Conservation (phyloP, 2,329 filamentous ascomycete species). For the Phyllosticta ampelicida region DNA sequence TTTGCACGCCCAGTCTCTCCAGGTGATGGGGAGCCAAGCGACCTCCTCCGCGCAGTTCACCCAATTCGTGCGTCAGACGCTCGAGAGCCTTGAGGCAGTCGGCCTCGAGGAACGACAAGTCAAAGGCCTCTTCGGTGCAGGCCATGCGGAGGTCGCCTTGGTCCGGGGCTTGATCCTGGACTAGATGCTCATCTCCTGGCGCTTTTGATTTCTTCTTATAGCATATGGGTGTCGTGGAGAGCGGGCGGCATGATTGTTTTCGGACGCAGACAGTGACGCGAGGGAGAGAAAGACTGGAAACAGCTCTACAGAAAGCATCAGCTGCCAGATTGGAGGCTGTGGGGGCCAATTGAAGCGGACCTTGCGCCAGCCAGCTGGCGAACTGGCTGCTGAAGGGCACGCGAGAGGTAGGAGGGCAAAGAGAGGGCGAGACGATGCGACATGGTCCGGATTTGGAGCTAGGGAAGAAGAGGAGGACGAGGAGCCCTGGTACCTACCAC, state of each 20-base stretch:
- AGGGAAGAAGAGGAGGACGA: not conserved
- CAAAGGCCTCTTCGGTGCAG: conserved; percentile 44
- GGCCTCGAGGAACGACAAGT: conserved; percentile 47
- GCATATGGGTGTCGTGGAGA: conserved; percentile 32
- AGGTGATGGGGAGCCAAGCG: conserved; percentile 51
- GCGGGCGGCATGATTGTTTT: conserved; percentile 15
- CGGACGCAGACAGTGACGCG: not conserved
- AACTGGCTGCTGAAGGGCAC: not conserved
- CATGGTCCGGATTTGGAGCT: not conserved
- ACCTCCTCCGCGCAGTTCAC: conserved; percentile 51
- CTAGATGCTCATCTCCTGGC: not conserved
- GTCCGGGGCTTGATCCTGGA: not conserved
- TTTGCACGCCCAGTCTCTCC: conserved; percentile 49
- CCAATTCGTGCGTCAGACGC: conserved; percentile 49
- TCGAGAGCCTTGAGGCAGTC: conserved; percentile 46
- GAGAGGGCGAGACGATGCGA: not conserved
- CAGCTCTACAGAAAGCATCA: not conserved
- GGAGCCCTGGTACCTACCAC: not conserved
- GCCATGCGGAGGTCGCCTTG: conserved; percentile 18
- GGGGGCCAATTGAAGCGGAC: not conserved
- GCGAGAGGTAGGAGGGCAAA: not conserved
- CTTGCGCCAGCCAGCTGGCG: conserved; percentile 1
- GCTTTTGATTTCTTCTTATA: conserved; percentile 38
- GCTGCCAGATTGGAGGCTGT: not conserved
- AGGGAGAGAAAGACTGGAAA: not conserved